Conservation (phyloP, 2,329 filamentous ascomycete species). For the Cercospora sp. region DNA sequence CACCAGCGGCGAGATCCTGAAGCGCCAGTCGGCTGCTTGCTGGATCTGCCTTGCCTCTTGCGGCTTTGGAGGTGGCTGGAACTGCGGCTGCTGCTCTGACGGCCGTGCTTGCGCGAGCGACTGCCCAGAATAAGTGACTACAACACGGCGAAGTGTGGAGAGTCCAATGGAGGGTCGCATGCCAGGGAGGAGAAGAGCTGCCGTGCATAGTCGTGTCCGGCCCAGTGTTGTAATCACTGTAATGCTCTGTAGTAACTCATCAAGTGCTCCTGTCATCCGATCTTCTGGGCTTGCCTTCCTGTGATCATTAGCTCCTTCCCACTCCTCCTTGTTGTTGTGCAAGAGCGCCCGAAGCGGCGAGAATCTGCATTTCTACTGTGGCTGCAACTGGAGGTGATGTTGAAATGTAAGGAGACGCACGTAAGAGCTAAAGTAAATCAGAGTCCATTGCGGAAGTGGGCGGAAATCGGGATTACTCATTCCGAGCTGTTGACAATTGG, state of each 20-base stretch:
- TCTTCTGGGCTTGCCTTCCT: neutral
- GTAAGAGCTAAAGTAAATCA: neutral
- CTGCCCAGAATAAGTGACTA: neutral
- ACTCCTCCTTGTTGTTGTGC: neutral
- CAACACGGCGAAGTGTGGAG: neutral
- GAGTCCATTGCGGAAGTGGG: neutral
- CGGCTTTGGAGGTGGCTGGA: slow-evolving; percentile 4
- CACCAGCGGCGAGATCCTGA: neutral
- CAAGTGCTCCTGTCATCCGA: neutral
- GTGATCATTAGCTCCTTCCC: neutral
- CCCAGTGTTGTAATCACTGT: neutral
- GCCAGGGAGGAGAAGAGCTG: neutral
- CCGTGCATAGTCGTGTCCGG: neutral
- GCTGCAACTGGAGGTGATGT: neutral
- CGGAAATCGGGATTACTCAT: neutral
- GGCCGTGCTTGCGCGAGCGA: slow-evolving; percentile 8
- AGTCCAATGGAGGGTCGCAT: neutral
- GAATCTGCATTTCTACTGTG: neutral
- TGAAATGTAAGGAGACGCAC: neutral
- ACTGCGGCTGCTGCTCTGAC: slow-evolving; percentile 12
- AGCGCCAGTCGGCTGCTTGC: slow-evolving; percentile 7
- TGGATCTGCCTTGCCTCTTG: slow-evolving; percentile 11
- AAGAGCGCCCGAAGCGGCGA: neutral
- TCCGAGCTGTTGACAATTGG: neutral
- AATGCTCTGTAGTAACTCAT: neutral